Evolutionary conservation across 1,284 basidiomycete genomes (phyloP).

Genomic region (Trichosporon ovoides): DNA sequence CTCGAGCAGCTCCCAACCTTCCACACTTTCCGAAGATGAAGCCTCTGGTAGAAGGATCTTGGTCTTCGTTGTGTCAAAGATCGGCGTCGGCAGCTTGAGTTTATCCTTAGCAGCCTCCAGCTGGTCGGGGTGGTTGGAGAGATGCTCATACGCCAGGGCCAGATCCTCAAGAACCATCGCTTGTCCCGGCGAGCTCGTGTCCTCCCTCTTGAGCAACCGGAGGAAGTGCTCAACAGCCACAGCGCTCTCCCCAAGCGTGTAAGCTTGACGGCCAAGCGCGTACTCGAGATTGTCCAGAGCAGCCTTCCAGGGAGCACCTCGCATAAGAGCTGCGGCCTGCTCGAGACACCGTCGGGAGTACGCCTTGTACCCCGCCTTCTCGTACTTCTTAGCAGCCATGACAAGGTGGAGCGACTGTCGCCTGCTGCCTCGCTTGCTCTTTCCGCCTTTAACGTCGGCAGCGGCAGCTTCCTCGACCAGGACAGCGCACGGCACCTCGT

Average conservation of each 20-base stretch:
- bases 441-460: conserved; percentile 43
- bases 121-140: conserved; percentile 32
- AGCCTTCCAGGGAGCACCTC: conserved; percentile 46
- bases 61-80: conserved; percentile 37
- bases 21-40: neutral
- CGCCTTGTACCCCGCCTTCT: conserved; percentile 53
- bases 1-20: conserved; percentile 31
- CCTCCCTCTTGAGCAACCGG: conserved; percentile 41
- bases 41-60: conserved; percentile 24
- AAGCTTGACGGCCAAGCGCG: conserved; percentile 53
- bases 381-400: conserved; percentile 53
- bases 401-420: conserved; percentile 52
- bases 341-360: conserved; percentile 49
- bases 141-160: conserved; percentile 50
- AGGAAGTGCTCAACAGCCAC: conserved; percentile 52
- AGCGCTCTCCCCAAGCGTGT: conserved; percentile 52
- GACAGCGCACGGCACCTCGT: conserved; percentile 53
- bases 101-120: conserved; percentile 26
- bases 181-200: conserved; percentile 38
- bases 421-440: conserved; percentile 34
- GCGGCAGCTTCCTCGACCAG: conserved; percentile 54
- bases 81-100: conserved; percentile 36
- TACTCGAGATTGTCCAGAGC: conserved; percentile 52
- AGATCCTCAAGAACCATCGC: conserved; percentile 51
- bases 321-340: conserved; percentile 44